Conservation (phyloP, 108 stramenopile species). For the Skeletonema grethae region DNA sequence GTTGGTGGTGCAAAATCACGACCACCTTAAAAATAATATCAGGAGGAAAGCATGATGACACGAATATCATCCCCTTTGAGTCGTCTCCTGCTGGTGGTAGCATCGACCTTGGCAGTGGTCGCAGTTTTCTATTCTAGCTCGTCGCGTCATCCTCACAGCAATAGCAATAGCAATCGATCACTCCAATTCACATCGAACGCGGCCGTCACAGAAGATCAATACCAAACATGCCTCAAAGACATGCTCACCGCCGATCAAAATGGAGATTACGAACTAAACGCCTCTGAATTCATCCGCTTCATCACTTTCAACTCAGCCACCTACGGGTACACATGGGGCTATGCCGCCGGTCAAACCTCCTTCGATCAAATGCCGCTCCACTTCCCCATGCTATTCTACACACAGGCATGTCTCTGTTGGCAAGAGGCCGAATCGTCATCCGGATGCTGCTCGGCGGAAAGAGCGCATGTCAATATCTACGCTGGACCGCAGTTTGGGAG, state of each 20-base stretch:
- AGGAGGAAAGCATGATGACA: background rate
- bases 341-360: background rate
- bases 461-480: slow-evolving; percentile 18
- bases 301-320: slow-evolving; percentile 10
- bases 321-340: slow-evolving; percentile 9
- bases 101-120: no score
- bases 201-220: slow-evolving; percentile 17
- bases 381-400: slow-evolving; percentile 28
- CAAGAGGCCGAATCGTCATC: background rate
- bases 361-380: slow-evolving; percentile 16
- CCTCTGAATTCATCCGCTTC: slow-evolving; percentile 26
- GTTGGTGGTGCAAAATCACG: background rate
- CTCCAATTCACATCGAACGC: background rate
- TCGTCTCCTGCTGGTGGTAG: background rate
- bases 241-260: slow-evolving; percentile 16
- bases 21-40: background rate
- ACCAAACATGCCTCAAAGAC: slow-evolving; percentile 7
- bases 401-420: slow-evolving; percentile 27
- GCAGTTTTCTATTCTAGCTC: background rate
- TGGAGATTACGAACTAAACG: slow-evolving; percentile 7
- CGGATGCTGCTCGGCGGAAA: slow-evolving; percentile 11
- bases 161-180: background rate
- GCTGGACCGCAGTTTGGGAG: background rate
- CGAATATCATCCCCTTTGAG: background rate
- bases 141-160: background rate